Conservation (phyloP, 495 filamentous ascomycete genomes). For the Aspergillus wentii region DNA sequence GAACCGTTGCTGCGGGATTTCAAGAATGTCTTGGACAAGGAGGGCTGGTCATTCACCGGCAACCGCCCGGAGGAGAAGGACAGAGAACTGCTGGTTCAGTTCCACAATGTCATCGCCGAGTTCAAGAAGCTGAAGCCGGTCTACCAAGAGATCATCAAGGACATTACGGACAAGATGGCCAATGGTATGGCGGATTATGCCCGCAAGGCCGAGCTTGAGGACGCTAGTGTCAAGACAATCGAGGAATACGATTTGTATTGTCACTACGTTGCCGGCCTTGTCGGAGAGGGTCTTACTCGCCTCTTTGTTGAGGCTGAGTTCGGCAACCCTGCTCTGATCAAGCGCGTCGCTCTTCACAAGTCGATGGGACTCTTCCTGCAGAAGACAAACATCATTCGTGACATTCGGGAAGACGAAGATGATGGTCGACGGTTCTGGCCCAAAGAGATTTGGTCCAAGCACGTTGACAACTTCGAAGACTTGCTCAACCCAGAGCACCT, state of each 20-base stretch:
- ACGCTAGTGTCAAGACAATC: conserved; percentile 74
- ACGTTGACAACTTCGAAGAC: conserved; percentile 84
- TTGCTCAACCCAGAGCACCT: conserved; percentile 78
- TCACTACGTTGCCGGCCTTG: conserved; percentile 94
- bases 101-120: conserved; percentile 80
- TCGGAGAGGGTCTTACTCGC: conserved; percentile 87
- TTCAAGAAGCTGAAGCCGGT: conserved; percentile 82
- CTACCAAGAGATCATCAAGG: conserved; percentile 84
- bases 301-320: conserved; percentile 86
- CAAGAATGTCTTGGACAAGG: conserved; percentile 65
- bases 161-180: conserved; percentile 93
- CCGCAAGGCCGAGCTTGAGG: conserved; percentile 71
- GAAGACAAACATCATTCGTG: conserved; percentile 98
- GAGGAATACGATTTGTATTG: conserved; percentile 94
- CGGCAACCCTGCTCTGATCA: conserved; percentile 77
- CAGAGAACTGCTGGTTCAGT: conserved; percentile 84
- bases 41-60: conserved; percentile 85
- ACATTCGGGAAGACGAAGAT: conserved; percentile 82
- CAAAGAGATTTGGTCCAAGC: conserved; percentile 91
- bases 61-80: conserved; percentile 94
- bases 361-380: conserved; percentile 97
- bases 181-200: conserved; percentile 97
- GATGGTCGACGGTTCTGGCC: conserved; percentile 92
- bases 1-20: conserved; percentile 84
- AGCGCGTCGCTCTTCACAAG: conserved; percentile 76